Evolutionary conservation across 768 basidiomycete species (phyloP), one percentile per base, ranked within the genome.

Genomic region (Rhizopogon vesiculosus): DNA sequence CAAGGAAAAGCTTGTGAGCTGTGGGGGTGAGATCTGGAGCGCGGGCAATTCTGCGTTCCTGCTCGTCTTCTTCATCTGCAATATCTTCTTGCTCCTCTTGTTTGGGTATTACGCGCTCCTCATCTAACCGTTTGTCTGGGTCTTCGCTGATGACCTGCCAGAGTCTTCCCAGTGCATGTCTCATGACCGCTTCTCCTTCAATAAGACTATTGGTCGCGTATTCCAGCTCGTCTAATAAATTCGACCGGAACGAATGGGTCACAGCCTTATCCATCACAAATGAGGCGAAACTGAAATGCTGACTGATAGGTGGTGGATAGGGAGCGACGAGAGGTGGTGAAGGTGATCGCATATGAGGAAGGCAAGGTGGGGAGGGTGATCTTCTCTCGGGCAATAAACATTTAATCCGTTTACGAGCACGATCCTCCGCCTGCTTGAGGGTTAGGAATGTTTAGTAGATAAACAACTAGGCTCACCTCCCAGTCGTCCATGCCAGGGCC

Each of bases 211-310:
- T 91, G 9, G 91, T 91, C 13, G 91, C 85, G 50, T 87, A 75
- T 60, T 92, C 89, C 13, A 94, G 77, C 62, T 92, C 90, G 59
- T 90, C 86, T 22, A 93, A 72, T 46, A 93, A 72, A 54, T 76
- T 78, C 35, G 91, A 88, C 43, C 91, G 87, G 71, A 91, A 94
- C 4, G 91, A 84, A 67, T 90, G 87, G 16, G 88, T 90, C 15
- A 90, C 83, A 7, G 89, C 81, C 59, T 86, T 89, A 67, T 93
- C 91, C 78, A 93, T 80, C 13, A 94, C 90, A 62, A 91, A 90
- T 0, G 91, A 89, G 18, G 90, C 80, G 70, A 89, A 93, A 58
- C 80, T 86, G 56, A 85, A 77, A 64, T 93, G 90, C 49, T 86
- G 81, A 9, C 77, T 68, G 22, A 77, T 77, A 25, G 89, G 89